Evolutionary conservation across 805 yeast species (phyloP).

Genomic region (Hanseniaspora nectarophila): DNA sequence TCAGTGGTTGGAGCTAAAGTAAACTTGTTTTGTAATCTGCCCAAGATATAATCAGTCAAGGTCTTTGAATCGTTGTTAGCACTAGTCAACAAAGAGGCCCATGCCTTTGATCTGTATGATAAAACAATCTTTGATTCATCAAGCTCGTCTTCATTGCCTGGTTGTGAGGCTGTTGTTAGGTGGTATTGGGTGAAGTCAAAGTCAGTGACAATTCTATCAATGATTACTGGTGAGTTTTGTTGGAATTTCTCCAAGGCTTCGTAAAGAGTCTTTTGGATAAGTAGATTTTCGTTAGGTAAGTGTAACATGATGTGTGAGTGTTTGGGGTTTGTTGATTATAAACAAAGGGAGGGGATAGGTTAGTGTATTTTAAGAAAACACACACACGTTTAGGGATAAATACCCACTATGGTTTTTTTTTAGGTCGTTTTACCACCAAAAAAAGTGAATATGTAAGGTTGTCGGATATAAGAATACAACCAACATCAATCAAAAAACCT

Average conservation of each 20-base stretch:
- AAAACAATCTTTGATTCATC: constrained; percentile 33
- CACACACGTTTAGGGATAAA: neutral
- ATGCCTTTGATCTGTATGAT: constrained; percentile 27
- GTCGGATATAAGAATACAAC: too few species aligned
- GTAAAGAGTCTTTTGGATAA: constrained; percentile 66
- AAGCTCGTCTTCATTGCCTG: constrained; percentile 10
- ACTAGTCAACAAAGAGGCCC: constrained; percentile 21
- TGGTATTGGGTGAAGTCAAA: constrained; percentile 94
- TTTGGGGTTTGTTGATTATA: too few species aligned
- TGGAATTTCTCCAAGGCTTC: constrained; percentile 35
- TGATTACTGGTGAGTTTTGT: constrained; percentile 25
- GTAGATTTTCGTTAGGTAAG: constrained; percentile 69
- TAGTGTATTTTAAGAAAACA: too few species aligned
- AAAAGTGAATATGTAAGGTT: too few species aligned
- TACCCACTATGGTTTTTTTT: too few species aligned
- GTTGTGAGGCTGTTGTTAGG: constrained; percentile 54
- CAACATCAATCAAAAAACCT: neutral
- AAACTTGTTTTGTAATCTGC: constrained; percentile 18
- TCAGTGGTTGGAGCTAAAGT: constrained; percentile 33
- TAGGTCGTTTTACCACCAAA: too few species aligned
- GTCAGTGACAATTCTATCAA: constrained; percentile 85
- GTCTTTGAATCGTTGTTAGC: constrained; percentile 18
- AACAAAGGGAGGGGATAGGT: too few species aligned
- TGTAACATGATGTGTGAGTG: constrained; percentile 49
- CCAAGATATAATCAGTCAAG: constrained; percentile 20